phyloP scores from a whole-genome alignment of 2,329 filamentous ascomycete genomes.

The Aaosphaeria pasadenensis region DNA sequence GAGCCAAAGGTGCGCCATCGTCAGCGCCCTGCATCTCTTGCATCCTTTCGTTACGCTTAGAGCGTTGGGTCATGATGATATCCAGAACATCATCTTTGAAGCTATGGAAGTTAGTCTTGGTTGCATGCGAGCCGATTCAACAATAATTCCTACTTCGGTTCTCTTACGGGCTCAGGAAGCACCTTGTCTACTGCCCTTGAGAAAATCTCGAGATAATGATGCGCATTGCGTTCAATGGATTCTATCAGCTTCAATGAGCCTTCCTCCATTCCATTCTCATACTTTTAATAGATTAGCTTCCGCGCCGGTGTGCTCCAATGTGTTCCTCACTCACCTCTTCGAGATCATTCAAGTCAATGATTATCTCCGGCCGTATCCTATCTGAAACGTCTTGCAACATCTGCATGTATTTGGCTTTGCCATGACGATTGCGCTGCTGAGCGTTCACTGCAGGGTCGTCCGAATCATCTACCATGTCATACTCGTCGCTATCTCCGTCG shows the following conservation, averaged over 20 bases:
- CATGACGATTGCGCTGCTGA: slow-evolving; percentile 41
- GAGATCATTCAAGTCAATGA: slow-evolving; percentile 88
- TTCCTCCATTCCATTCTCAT: slow-evolving; percentile 67
- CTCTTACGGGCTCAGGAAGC: slow-evolving; percentile 73
- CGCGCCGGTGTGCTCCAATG: background rate
- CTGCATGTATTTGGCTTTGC: slow-evolving; percentile 83
- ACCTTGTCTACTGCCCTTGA: slow-evolving; percentile 84
- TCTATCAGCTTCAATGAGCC: slow-evolving; percentile 67
- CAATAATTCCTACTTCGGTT: slow-evolving; percentile 63
- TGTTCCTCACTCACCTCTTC: slow-evolving; percentile 55
- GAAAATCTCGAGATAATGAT: slow-evolving; percentile 91
- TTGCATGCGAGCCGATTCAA: background rate
- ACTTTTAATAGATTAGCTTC: slow-evolving; percentile 51
- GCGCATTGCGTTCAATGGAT: slow-evolving; percentile 85
- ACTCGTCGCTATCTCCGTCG: slow-evolving; percentile 82
- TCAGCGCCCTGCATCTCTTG: slow-evolving; percentile 42
- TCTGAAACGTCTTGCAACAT: slow-evolving; percentile 85
- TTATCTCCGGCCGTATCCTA: slow-evolving; percentile 70
- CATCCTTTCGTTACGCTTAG: slow-evolving; percentile 78
- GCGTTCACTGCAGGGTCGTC: slow-evolving; percentile 56
- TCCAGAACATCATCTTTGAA: slow-evolving; percentile 98
- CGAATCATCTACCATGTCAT: slow-evolving; percentile 87
- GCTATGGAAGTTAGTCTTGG: slow-evolving; percentile 45
- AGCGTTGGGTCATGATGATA: slow-evolving; percentile 90
- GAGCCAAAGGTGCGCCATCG: slow-evolving; percentile 57